phyloP scores from a whole-genome alignment of 805 yeast genomes.

The Candida xiaguanensis region DNA sequence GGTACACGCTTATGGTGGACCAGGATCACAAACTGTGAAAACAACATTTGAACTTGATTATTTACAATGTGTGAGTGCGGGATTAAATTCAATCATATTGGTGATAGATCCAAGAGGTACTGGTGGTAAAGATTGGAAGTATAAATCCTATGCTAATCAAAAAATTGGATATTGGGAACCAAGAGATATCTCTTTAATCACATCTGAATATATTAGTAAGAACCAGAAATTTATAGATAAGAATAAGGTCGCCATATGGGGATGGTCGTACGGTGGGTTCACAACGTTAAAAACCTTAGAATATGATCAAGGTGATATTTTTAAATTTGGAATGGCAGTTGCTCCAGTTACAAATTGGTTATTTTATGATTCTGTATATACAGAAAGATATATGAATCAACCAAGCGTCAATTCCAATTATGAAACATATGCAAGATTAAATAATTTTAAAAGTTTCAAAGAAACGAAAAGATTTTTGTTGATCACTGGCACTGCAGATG shows the following conservation, averaged over 20 bases:
- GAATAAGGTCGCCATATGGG: slow-evolving; percentile 81
- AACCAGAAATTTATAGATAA: slow-evolving; percentile 49
- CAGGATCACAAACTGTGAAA: slow-evolving; percentile 63
- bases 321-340: slow-evolving; percentile 89
- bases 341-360: slow-evolving; percentile 98
- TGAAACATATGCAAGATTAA: slow-evolving; percentile 46
- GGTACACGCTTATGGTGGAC: slow-evolving; percentile 76
- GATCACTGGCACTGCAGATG: slow-evolving; percentile 98
- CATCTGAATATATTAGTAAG: slow-evolving; percentile 45
- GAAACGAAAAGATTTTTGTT: slow-evolving; percentile 64
- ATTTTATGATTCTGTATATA: slow-evolving; percentile 86
- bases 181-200: slow-evolving; percentile 54
- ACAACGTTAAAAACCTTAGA: slow-evolving; percentile 88
- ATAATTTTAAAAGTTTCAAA: slow-evolving; percentile 53
- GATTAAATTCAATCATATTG: slow-evolving; percentile 57
- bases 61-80: slow-evolving; percentile 56
- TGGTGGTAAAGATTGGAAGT: slow-evolving; percentile 73
- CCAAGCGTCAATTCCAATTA: slow-evolving; percentile 76
- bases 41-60: slow-evolving; percentile 48
- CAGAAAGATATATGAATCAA: slow-evolving; percentile 90
- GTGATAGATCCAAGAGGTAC: slow-evolving; percentile 81
- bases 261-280: slow-evolving; percentile 98
- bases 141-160: slow-evolving; percentile 51
- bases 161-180: slow-evolving; percentile 77
- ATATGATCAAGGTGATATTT: slow-evolving; percentile 66